Evolutionary conservation across 768 basidiomycete genomes (phyloP).

Genomic region (Cystoderma amianthinum): DNA sequence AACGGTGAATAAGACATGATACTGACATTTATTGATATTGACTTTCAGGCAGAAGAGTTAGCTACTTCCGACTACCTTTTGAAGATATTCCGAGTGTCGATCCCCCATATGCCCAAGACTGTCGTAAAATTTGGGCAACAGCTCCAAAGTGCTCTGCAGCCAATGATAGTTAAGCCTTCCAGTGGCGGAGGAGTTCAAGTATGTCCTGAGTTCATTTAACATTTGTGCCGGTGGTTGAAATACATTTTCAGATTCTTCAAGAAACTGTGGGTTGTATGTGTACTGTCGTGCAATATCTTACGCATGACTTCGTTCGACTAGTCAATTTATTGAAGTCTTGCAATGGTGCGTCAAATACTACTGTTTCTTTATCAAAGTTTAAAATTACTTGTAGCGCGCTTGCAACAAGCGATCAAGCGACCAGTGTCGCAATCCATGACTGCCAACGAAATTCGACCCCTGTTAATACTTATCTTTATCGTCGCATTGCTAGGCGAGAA

Average conservation of each 20-base stretch:
- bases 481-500: slow-evolving; percentile 82
- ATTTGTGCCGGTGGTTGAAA: background rate
- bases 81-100: slow-evolving; percentile 78
- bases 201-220: slow-evolving; percentile 8
- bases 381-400: slow-evolving; percentile 45
- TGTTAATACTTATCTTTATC: slow-evolving; percentile 77
- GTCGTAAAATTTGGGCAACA: slow-evolving; percentile 85
- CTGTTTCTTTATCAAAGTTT: no score
- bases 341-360: slow-evolving; percentile 65
- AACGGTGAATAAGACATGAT: background rate
- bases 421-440: slow-evolving; percentile 31
- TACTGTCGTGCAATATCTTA: slow-evolving; percentile 74
- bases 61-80: slow-evolving; percentile 80
- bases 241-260: slow-evolving; percentile 59
- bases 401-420: slow-evolving; percentile 50
- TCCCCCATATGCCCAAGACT: slow-evolving; percentile 87
- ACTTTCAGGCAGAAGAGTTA: slow-evolving; percentile 87
- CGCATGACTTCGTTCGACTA: slow-evolving; percentile 77
- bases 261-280: slow-evolving; percentile 93
- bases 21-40: slow-evolving; percentile 4
- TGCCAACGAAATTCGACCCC: slow-evolving; percentile 41
- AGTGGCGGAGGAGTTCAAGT: slow-evolving; percentile 62
- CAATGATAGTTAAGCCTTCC: slow-evolving; percentile 88
- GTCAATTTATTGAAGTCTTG: slow-evolving; percentile 81
- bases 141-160: slow-evolving; percentile 72